Base-by-base conservation (phyloP, 306 rosid species). In the Vigna reflexopilosa region DNA sequence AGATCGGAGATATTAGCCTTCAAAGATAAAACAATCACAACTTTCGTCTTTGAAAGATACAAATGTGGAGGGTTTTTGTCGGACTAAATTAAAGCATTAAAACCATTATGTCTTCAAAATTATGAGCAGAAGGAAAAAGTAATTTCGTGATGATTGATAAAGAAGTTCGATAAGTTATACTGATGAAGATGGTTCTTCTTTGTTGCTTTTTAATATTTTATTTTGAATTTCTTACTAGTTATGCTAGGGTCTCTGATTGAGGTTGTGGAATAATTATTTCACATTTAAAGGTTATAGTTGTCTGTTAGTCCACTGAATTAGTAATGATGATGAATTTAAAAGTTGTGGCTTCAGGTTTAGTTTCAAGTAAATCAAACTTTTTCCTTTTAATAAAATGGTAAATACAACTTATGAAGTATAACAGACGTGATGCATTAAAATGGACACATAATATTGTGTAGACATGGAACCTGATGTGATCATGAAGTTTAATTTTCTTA, bases 401-500 rank as follows among this genome's bases (percentile, higher is more conserved):
- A 54, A 36, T 15, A n/a, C 11, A 51, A 71, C 40, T 20, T 36
- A 14, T 48, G 58, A 32, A 32, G 61, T 38, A 19, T 71, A 34
- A 36, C 49, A 54, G 44, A 56, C 16, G 56, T 22, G 66, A 42
- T 67, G 42, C 19, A 56, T 17, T 55, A 13, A 77, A 42, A 42
- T 30, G 54, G 4, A 45, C 34, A 20, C 28, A 9, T 72, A n/a
- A 20, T 34, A 72, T 15, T 13, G 13, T 48, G 22, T 32, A 62
- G 44, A 22, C 28, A 59, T 61, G 19, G 48, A 45, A 45, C 47
- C 63, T 63, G 61, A 62, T 63, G 61, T 65, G 57, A 69, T 52
- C 63, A 73, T 85, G 78, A 59, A 20, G 61, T 54, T 38, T 30
- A 17, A 14, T 30, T 62, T 77, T 73, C 67, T 56, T 73, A 40